These are phyloP conservation scores for Sclerospora graminicola DNA, from an alignment of 352 stramenopile genomes.

Conservation along the genomic window DNA sequence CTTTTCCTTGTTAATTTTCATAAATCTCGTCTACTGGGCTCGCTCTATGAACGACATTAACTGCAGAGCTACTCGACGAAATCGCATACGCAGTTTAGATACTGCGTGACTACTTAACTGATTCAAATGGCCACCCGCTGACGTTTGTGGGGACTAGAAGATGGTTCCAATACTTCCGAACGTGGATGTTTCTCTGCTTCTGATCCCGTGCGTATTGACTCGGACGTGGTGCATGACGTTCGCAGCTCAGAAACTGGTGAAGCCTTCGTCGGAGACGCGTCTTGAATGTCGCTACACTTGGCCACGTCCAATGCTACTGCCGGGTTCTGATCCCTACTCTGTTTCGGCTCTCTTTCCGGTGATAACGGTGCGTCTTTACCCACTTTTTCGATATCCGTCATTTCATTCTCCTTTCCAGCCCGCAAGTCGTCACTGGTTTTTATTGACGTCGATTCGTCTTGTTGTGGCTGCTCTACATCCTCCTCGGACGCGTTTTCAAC, in stretches of 20 bases:
- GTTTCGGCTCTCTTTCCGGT: conserved; percentile 14
- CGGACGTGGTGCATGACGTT: conserved; percentile 15
- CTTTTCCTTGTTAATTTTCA: neutral
- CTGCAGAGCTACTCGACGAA: conserved; percentile 8
- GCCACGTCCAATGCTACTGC: conserved; percentile 1
- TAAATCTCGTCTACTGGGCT: conserved; percentile 14
- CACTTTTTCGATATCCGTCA: conserved; percentile 2
- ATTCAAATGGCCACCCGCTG: conserved; percentile 30
- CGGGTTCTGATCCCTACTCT: conserved; percentile 5
- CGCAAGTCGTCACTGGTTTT: conserved; percentile 9
- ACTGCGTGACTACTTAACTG: conserved; percentile 18
- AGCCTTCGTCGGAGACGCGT: conserved; percentile 15
- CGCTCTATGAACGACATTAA: conserved; percentile 17
- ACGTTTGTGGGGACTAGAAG: conserved; percentile 33
- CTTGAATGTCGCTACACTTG: conserved; percentile 13
- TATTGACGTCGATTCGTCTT: conserved; percentile 1
- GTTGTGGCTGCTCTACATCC: conserved; percentile 3
- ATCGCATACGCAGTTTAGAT: conserved; percentile 16
- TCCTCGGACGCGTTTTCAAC: conserved; percentile 10
- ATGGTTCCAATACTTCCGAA: conserved; percentile 10
- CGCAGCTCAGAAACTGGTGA: conserved; percentile 3
- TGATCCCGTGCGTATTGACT: conserved; percentile 5
- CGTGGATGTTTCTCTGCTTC: conserved; percentile 24
- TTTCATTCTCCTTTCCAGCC: conserved; percentile 16
- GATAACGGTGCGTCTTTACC: neutral